Percentiles rank a stretch among this genome's conserved stretches.
Evolutionary conservation across 495 filamentous ascomycete species (phyloP).

Genomic region (Evernia prunastri): DNA sequence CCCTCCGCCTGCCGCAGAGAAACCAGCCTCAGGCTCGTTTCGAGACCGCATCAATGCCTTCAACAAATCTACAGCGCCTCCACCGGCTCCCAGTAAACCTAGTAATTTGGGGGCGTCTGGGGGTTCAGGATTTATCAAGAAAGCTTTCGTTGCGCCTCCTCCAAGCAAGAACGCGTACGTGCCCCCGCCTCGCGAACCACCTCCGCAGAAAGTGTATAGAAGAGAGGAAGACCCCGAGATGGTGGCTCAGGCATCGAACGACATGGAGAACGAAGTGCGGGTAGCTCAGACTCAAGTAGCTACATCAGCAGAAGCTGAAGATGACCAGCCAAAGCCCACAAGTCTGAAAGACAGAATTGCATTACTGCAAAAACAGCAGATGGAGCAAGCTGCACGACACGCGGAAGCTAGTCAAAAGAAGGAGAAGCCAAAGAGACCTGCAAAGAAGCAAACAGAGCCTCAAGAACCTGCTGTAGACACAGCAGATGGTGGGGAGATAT

Average conservation of each 20-base stretch:
- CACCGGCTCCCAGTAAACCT: conserved; percentile 82
- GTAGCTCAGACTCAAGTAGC: conserved; percentile 55
- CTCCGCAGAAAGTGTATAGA: conserved; percentile 68
- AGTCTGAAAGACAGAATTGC: conserved; percentile 94
- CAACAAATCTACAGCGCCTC: conserved; percentile 81
- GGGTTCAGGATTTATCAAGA: conserved; percentile 76
- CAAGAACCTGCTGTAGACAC: conserved; percentile 33
- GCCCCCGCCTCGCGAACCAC: conserved; percentile 59
- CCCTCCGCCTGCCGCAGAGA: conserved; percentile 60
- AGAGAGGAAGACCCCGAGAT: conserved; percentile 87
- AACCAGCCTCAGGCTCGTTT: conserved; percentile 71
- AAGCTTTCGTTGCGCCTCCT: conserved; percentile 95
- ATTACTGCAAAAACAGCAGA: conserved; percentile 85
- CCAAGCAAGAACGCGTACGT: conserved; percentile 91
- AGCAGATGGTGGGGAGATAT: conserved; percentile 34
- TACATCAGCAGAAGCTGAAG: conserved; percentile 48
- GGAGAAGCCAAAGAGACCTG: conserved; percentile 76
- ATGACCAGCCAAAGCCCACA: conserved; percentile 79
- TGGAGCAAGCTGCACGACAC: conserved; percentile 75
- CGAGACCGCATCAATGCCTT: conserved; percentile 94
- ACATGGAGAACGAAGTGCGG: conserved; percentile 49
- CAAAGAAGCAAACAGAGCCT: conserved; percentile 71
- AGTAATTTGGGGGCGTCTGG: conserved; percentile 50
- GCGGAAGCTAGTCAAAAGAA: conserved; percentile 75
- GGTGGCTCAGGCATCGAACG: conserved; percentile 50